These are phyloP conservation scores for Aspergillus alliaceus DNA, from an alignment of 2,329 filamentous ascomycete genomes.

Conservation along the genomic window DNA sequence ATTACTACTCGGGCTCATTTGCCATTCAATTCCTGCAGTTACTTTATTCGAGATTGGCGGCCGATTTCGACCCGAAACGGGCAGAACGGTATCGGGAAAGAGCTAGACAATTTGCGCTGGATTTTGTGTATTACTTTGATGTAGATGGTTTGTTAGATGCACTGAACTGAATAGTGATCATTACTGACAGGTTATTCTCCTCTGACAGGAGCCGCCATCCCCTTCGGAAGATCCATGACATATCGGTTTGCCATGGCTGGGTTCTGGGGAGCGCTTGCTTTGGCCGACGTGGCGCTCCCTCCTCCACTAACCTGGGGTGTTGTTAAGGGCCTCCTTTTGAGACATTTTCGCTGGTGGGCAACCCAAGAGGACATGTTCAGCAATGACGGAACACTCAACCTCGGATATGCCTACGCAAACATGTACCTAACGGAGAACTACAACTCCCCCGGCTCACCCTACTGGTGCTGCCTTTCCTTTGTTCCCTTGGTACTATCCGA, in stretches of 20 bases:
- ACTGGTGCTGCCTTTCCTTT: conserved; percentile 79
- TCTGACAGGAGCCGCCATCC: conserved; percentile 60
- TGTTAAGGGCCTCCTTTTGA: conserved; percentile 72
- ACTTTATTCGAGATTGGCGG: conserved; percentile 71
- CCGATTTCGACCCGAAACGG: conserved; percentile 62
- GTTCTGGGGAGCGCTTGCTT: conserved; percentile 77
- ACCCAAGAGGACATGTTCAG: conserved; percentile 74
- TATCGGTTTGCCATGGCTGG: conserved; percentile 86
- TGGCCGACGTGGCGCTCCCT: conserved; percentile 72
- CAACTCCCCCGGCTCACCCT: conserved; percentile 71
- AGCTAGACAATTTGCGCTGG: conserved; percentile 65
- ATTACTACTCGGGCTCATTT: conserved; percentile 81
- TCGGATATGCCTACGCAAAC: conserved; percentile 77
- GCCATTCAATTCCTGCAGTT: conserved; percentile 80
- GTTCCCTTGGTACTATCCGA: conserved; percentile 70
- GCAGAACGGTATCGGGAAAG: conserved; percentile 69
- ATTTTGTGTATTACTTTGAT: conserved; percentile 76
- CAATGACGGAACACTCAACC: conserved; percentile 69
- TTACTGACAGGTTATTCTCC: not conserved
- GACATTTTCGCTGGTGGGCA: conserved; percentile 79
- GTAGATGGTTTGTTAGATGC: conserved; percentile 51
- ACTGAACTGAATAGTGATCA: not conserved
- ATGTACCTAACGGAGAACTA: conserved; percentile 83
- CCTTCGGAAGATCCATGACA: conserved; percentile 74
- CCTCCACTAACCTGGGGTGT: conserved; percentile 74